These are phyloP conservation scores for Aspergillus latus DNA, from an alignment of 2,329 filamentous ascomycete species.

Conservation along the genomic window DNA sequence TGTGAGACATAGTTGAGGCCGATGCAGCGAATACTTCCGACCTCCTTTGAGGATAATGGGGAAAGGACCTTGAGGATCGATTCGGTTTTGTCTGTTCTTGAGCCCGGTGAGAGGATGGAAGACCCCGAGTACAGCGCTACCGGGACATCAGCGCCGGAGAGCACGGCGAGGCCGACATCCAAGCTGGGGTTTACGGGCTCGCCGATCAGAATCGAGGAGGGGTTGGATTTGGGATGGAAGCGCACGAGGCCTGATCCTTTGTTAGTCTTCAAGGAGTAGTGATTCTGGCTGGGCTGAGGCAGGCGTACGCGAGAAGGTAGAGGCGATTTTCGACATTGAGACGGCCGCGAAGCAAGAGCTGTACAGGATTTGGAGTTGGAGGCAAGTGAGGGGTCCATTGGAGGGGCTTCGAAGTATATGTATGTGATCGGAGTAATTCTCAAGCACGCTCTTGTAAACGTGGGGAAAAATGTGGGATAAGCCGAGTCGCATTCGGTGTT, in stretches of 20 bases:
- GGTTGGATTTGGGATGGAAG: constrained; percentile 55
- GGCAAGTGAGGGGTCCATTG: not conserved
- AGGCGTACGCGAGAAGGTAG: constrained; percentile 38
- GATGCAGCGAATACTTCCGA: constrained; percentile 60
- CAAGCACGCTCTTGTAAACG: not conserved
- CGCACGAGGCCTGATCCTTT: constrained; percentile 56
- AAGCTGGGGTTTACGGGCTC: constrained; percentile 54
- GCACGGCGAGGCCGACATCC: constrained; percentile 59
- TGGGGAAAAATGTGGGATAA: constrained; percentile 4
- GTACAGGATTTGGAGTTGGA: not conserved
- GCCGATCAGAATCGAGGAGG: constrained; percentile 54
- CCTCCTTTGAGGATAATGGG: constrained; percentile 50
- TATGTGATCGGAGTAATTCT: not conserved
- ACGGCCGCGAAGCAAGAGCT: not conserved
- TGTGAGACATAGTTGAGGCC: constrained; percentile 57
- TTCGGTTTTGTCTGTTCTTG: constrained; percentile 46
- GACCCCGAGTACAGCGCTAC: constrained; percentile 59
- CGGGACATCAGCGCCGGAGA: constrained; percentile 56
- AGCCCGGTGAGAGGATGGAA: constrained; percentile 58
- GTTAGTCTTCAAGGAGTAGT: not conserved
- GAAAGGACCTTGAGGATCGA: constrained; percentile 49
- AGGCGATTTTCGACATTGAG: constrained; percentile 38
- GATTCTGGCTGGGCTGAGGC: not conserved
- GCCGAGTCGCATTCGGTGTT: not conserved
- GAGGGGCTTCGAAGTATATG: not conserved